Base-by-base conservation (phyloP, 139 green algal species). In the Chlamydomonas schloesseri region DNA sequence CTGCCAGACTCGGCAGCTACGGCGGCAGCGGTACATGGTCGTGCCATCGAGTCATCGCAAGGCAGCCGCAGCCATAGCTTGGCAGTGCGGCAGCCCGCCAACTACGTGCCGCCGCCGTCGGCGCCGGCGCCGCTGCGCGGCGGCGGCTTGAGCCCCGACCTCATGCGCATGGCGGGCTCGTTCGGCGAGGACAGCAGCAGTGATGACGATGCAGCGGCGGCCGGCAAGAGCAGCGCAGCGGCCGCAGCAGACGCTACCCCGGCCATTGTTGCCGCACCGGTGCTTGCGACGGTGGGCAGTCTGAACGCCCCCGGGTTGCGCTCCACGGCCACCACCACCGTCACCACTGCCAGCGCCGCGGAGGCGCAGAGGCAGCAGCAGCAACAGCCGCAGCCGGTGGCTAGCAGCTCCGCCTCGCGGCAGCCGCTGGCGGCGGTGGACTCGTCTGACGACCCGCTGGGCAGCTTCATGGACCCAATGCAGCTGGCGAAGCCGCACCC, bases 401-500 rank as follows among this genome's bases (percentile, higher is more conserved):
- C 42, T 64, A 6, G 55, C 55, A 23, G 55, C 55, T 29, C 55
- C 55, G 20, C 55, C 6, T 23, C 55, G 55, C 55, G 2, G 10
- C 18, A 23, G 13, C 26, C 28, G 26, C 26, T 33, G 62, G 62
- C 13, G 62, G n/a, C 65, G n/a, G n/a, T 4, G 4, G 31, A 42
- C 58, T 50, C 42, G 42, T 50, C 42, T 8, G 34, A 65, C 9
- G 79, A 85, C 67, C 10, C 77, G 28, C 47, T 85, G 31, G 65
- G 28, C n/a, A 50, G 31, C 47, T 85, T 85, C 65, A 36, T 76
- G 46, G 79, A 85, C 20, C 37, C 78, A 4, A 8, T 37, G 0
- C n/a, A 5, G 8, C 37, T 31, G 50, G 18, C 50, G 42, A 0
- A 21, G n/a, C 71, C 42, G 71, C 13, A 26, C n/a, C 6, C 42